phyloP scores from a whole-genome alignment of 305 asterid genomes.

The Fraxinus nigra region DNA sequence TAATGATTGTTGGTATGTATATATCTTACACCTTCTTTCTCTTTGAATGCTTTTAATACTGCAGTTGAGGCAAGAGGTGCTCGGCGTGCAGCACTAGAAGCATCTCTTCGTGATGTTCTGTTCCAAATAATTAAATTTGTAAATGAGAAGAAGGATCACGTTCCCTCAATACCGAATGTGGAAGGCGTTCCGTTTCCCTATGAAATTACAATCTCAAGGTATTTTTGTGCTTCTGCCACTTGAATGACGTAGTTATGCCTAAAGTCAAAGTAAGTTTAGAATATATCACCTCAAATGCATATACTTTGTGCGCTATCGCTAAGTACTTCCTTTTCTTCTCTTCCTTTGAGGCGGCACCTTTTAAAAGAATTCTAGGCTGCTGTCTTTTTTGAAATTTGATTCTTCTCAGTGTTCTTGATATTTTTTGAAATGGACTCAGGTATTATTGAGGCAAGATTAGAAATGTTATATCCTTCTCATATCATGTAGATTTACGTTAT shows the following conservation, averaged over 20 bases:
- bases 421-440: background rate
- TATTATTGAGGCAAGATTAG: background rate
- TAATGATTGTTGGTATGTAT: background rate
- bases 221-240: slow-evolving; percentile 17
- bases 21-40: slow-evolving; percentile 4
- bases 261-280: background rate
- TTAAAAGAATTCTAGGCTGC: background rate
- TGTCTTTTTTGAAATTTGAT: background rate
- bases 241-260: background rate
- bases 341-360: background rate
- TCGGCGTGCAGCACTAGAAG: slow-evolving; percentile 68
- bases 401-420: background rate
- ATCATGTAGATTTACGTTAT: background rate
- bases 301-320: background rate
- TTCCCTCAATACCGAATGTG: slow-evolving; percentile 74
- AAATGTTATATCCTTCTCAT: background rate
- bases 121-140: slow-evolving; percentile 90
- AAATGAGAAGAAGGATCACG: slow-evolving; percentile 94
- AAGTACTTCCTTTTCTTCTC: background rate
- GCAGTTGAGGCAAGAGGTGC: slow-evolving; percentile 72
- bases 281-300: background rate
- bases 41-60: slow-evolving; percentile 35
- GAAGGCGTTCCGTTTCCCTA: slow-evolving; percentile 86
- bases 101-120: slow-evolving; percentile 77
- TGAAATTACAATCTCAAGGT: slow-evolving; percentile 93